Evolutionary conservation across 805 yeast species (phyloP).

Genomic region (Candida sakaeoensis): DNA sequence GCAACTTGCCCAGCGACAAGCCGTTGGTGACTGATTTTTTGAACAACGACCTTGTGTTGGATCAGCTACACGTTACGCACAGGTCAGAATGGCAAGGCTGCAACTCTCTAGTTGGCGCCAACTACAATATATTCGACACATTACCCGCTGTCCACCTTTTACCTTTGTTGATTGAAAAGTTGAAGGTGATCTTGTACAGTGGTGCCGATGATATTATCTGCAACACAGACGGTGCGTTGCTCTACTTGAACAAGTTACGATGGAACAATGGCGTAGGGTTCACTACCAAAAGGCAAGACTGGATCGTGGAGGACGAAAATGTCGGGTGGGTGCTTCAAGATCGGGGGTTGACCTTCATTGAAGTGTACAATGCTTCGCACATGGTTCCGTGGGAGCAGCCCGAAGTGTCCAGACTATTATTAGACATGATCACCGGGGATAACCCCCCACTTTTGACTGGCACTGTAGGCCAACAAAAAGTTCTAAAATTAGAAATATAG

Average conservation of each 20-base stretch:
- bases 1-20: conserved; percentile 85
- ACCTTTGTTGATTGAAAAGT: conserved; percentile 55
- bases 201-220: conserved; percentile 91
- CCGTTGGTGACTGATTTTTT: conserved; percentile 48
- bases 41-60: conserved; percentile 41
- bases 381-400: conserved; percentile 91
- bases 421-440: conserved; percentile 47
- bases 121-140: conserved; percentile 49
- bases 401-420: conserved; percentile 62
- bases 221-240: conserved; percentile 72
- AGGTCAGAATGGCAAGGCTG: conserved; percentile 74
- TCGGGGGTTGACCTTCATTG: conserved; percentile 72
- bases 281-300: conserved; percentile 25
- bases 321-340: conserved; percentile 46
- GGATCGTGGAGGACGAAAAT: conserved; percentile 41
- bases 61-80: conserved; percentile 47
- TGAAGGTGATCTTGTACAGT: conserved; percentile 69
- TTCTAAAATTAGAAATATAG: neutral
- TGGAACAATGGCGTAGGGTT: conserved; percentile 65
- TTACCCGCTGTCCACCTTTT: conserved; percentile 61
- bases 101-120: conserved; percentile 50
- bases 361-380: conserved; percentile 75
- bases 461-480: neutral
- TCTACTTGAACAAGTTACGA: conserved; percentile 53
- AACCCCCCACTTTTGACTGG: conserved; percentile 7